Conservation (phyloP, 208 protist genomes). For the Herpetomonas tarakana region DNA sequence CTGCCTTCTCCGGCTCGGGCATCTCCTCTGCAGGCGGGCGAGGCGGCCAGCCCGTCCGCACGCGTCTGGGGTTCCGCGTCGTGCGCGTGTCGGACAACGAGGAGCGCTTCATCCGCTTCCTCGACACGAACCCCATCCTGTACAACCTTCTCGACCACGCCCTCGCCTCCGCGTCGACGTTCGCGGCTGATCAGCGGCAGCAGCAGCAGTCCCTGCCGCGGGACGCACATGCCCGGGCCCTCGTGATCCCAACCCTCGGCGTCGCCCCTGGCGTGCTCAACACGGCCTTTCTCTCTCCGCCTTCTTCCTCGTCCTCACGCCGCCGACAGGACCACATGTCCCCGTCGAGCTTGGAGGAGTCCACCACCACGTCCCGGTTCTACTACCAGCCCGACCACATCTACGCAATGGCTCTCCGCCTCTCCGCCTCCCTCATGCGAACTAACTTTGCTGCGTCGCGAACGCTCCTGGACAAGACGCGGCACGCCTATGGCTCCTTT, state of each 20-base stretch:
- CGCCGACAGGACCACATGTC: not conserved
- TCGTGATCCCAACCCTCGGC: not conserved
- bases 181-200: not conserved
- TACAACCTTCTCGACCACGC: not conserved
- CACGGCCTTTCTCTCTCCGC: not conserved
- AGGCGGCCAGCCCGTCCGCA: not conserved
- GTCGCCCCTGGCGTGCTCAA: not conserved
- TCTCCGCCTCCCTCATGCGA: constrained; percentile 7
- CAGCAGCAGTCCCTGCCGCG: not conserved
- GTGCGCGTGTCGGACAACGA: not conserved
- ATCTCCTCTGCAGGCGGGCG: too few relatives aligned
- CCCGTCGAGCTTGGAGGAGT: too few relatives aligned
- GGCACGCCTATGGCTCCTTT: constrained; percentile 15
- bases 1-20: too few relatives aligned
- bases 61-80: not conserved
- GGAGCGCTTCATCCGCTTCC: constrained; percentile 2
- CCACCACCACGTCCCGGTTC: not conserved
- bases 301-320: not conserved
- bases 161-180: not conserved
- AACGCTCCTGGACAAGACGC: constrained; percentile 1
- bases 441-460: not conserved
- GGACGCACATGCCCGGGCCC: not conserved
- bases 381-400: constrained; percentile 19
- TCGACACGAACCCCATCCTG: constrained; percentile 2
- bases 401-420: constrained; percentile 25